Conservation (phyloP, 306 rosid species). For the Vigna radiata region DNA sequence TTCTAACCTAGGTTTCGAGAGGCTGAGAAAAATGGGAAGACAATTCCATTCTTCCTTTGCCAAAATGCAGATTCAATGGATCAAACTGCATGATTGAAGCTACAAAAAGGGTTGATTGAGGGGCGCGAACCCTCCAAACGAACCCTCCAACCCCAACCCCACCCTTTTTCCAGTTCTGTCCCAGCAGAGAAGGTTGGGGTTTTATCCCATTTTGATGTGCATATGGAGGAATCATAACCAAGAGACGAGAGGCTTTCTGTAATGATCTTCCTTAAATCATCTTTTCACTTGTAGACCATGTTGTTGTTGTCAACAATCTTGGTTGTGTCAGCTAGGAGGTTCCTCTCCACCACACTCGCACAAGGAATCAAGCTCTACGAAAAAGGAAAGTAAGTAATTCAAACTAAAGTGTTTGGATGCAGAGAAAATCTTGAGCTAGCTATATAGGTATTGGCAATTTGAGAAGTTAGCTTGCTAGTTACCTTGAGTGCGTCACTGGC, state of each 20-base stretch:
- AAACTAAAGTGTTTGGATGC: conserved; percentile 10
- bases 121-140: too few species aligned
- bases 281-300: conserved; percentile 69
- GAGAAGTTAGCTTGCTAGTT: not conserved
- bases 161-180: too few species aligned
- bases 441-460: not conserved
- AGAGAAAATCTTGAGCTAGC: conserved; percentile 24
- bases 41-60: too few species aligned
- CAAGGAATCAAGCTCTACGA: conserved; percentile 76
- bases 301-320: conserved; percentile 78
- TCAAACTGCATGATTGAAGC: too few species aligned
- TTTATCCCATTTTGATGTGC: conserved; percentile 95
- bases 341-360: conserved; percentile 80
- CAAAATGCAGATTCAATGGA: too few species aligned
- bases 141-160: too few species aligned
- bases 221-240: conserved; percentile 80
- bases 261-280: conserved; percentile 73
- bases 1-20: too few species aligned
- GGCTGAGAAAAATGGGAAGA: too few species aligned
- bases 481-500: conserved; percentile 81
- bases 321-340: conserved; percentile 89
- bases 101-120: too few species aligned
- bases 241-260: conserved; percentile 68
- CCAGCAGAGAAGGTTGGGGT: conserved; percentile 80
- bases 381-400: not conserved